A percentile compares a stretch with the other conserved stretches of the same genome.
These are phyloP conservation scores for Microbotryum scabiosae DNA, from an alignment of 1,284 basidiomycete species.

Conservation along the genomic window DNA sequence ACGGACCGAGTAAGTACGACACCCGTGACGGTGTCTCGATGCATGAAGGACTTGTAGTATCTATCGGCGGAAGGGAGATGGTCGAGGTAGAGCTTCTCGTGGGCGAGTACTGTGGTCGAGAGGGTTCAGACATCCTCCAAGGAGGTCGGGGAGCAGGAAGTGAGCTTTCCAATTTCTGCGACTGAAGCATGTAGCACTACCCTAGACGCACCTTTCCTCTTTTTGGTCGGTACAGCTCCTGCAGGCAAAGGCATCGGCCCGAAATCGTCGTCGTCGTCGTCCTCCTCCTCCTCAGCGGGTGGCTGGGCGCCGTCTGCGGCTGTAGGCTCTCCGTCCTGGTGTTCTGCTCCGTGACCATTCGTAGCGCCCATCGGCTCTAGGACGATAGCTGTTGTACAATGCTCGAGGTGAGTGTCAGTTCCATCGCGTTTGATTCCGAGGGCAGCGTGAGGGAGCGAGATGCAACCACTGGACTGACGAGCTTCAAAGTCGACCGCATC, in stretches of 20 bases:
- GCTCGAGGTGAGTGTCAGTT: background rate
- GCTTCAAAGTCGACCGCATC: slow-evolving; percentile 7
- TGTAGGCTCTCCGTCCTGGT: slow-evolving; percentile 3
- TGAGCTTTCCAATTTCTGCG: background rate
- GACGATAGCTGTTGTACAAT: background rate
- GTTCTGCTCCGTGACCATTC: background rate
- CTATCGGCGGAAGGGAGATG: slow-evolving; percentile 86
- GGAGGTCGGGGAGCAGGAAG: background rate
- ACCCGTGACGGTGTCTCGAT: slow-evolving; percentile 84
- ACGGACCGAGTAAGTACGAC: slow-evolving; percentile 71
- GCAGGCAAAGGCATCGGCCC: slow-evolving; percentile 40
- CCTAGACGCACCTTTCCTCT: slow-evolving; percentile 35
- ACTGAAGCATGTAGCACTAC: background rate
- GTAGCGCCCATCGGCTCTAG: background rate
- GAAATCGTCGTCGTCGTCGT: slow-evolving; percentile 39
- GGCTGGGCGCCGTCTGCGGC: slow-evolving; percentile 6
- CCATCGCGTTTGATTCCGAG: background rate
- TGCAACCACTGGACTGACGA: background rate
- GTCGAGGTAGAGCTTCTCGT: slow-evolving; percentile 77
- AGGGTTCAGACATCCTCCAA: background rate
- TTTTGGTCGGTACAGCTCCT: slow-evolving; percentile 35
- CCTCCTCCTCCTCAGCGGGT: slow-evolving; percentile 15
- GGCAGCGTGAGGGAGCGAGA: background rate
- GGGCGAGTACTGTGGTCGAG: slow-evolving; percentile 53
- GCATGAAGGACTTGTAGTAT: slow-evolving; percentile 98